phyloP scores from a whole-genome alignment of 225 moss, liverwort and hornwort genomes.

The Thuidium tamariscinum region DNA sequence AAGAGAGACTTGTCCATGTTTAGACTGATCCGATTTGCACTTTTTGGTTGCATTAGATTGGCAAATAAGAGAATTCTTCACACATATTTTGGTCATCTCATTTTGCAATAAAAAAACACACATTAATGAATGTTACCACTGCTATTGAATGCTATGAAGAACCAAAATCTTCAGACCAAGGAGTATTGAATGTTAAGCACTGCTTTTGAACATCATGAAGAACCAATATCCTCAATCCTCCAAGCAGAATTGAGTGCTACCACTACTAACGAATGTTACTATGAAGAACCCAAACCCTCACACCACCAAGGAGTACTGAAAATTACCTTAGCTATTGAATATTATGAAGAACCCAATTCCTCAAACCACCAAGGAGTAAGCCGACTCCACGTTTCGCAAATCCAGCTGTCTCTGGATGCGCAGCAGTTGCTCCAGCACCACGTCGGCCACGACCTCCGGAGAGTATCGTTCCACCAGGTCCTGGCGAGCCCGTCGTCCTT shows the following conservation, averaged over 20 bases:
- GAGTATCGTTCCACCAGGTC: conserved; percentile 20
- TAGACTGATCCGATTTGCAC: too few relatives aligned
- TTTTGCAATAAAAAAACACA: too few relatives aligned
- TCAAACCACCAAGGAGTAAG: neutral
- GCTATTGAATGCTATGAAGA: too few relatives aligned
- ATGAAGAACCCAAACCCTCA: neutral
- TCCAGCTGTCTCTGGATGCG: conserved; percentile 18
- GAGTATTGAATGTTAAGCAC: neutral
- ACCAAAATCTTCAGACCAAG: too few relatives aligned
- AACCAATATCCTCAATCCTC: neutral
- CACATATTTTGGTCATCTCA: too few relatives aligned
- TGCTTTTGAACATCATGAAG: neutral
- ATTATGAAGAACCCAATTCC: neutral
- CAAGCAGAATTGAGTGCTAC: neutral
- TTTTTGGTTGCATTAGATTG: too few relatives aligned
- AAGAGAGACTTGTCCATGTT: too few relatives aligned
- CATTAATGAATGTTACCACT: too few relatives aligned
- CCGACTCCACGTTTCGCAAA: neutral
- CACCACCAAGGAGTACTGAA: neutral
- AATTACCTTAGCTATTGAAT: neutral
- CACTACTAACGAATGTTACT: neutral
- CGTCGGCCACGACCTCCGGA: conserved; percentile 10
- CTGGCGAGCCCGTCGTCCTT: conserved; percentile 11
- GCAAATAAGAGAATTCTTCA: too few relatives aligned
- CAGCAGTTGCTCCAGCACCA: conserved; percentile 11